Evolutionary conservation across 2,329 filamentous ascomycete species (phyloP).

Genomic region (Elsinoe fawcettii): DNA sequence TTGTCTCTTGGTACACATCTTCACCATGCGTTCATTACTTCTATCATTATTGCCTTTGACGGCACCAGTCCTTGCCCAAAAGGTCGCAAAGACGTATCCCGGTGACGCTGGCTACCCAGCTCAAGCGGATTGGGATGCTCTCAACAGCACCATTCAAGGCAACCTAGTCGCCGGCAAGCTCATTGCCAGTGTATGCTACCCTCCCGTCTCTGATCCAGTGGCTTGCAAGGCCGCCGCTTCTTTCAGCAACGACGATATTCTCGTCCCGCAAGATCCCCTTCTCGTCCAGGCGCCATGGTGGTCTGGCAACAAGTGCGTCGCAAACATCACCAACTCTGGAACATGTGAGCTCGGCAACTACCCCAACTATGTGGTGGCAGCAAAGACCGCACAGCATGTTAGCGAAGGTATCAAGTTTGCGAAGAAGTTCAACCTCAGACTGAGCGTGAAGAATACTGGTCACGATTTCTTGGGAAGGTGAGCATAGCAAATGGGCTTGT

Average conservation of each 20-base stretch:
- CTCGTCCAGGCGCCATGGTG: constrained; percentile 6
- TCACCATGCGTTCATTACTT: constrained; percentile 9
- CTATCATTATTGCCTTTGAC: constrained; percentile 7
- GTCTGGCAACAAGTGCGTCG: constrained; percentile 7
- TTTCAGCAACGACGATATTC: constrained; percentile 15
- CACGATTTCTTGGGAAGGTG: constrained; percentile 22
- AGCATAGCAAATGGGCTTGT: neutral
- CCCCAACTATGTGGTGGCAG: constrained; percentile 19
- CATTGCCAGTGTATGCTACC: constrained; percentile 17
- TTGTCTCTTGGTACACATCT: neutral
- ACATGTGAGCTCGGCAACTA: constrained; percentile 20
- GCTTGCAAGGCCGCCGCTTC: constrained; percentile 15
- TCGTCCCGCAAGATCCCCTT: constrained; percentile 10
- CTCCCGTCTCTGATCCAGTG: constrained; percentile 12
- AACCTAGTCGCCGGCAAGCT: constrained; percentile 16
- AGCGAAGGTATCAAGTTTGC: constrained; percentile 21
- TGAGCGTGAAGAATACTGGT: constrained; percentile 23
- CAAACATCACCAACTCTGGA: constrained; percentile 5
- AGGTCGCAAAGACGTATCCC: constrained; percentile 12
- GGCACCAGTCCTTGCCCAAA: neutral
- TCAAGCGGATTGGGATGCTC: constrained; percentile 12
- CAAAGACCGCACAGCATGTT: constrained; percentile 17
- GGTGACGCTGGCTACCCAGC: constrained; percentile 4
- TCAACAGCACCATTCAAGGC: constrained; percentile 16
- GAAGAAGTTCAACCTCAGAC: constrained; percentile 19